phyloP scores from a whole-genome alignment of 768 basidiomycete genomes.

The Naganishia friedmannii region DNA sequence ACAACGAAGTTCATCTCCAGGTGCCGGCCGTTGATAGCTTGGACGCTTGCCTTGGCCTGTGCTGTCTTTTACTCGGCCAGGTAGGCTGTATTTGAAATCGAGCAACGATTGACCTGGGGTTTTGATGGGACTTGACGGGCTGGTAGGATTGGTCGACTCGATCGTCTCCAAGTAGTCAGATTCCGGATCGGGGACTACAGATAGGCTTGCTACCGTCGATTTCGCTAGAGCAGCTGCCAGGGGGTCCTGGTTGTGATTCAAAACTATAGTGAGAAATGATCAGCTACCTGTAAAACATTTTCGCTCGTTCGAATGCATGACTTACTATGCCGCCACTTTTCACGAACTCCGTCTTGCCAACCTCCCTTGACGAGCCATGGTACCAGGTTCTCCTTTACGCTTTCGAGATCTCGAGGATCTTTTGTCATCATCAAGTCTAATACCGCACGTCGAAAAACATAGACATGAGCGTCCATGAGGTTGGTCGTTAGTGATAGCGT shows the following conservation, averaged over 20 bases:
- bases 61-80: not conserved
- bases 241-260: conserved; percentile 40
- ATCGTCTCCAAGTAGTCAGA: not conserved
- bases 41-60: not conserved
- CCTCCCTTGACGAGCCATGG: conserved; percentile 89
- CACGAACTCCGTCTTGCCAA: conserved; percentile 55
- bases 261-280: conserved; percentile 31
- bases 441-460: conserved; percentile 73
- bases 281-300: too few relatives aligned
- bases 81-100: conserved; percentile 28
- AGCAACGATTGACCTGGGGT: conserved; percentile 22
- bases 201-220: conserved; percentile 19
- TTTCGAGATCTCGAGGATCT: conserved; percentile 69
- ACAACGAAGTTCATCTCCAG: conserved; percentile 36
- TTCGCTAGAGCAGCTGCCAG: conserved; percentile 39
- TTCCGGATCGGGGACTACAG: not conserved
- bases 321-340: conserved; percentile 38
- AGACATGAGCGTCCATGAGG: conserved; percentile 83
- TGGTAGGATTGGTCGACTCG: conserved; percentile 16
- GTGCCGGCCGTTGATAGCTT: conserved; percentile 18
- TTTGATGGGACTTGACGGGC: conserved; percentile 20
- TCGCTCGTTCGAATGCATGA: not conserved
- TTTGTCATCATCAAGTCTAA: conserved; percentile 63
- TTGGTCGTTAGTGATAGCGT: conserved; percentile 65
- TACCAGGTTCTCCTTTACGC: conserved; percentile 81